phyloP scores from a whole-genome alignment of 495 filamentous ascomycete genomes.

The Sordaria brevicollis region DNA sequence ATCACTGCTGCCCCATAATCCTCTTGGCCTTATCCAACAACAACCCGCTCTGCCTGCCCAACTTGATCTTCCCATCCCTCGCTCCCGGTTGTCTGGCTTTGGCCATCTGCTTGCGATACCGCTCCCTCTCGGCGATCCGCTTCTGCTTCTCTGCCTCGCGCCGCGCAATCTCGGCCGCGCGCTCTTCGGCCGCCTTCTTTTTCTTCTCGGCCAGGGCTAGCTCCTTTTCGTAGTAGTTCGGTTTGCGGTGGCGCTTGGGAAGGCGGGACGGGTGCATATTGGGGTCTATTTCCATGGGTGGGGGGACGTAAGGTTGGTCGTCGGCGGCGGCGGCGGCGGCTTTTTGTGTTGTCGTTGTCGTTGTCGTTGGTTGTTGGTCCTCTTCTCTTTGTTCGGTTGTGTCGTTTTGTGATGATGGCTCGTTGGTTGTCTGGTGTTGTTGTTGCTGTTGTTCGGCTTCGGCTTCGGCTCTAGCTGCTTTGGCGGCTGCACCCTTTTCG shows the following conservation, averaged over 20 bases:
- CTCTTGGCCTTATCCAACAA: constrained; percentile 72
- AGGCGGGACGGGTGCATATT: constrained; percentile 3
- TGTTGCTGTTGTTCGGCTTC: neutral
- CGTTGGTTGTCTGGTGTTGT: neutral
- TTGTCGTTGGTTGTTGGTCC: neutral
- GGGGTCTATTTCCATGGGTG: neutral
- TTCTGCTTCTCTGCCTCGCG: constrained; percentile 40
- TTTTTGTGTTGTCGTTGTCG: neutral
- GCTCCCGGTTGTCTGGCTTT: constrained; percentile 63
- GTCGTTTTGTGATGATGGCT: neutral
- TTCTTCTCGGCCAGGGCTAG: constrained; percentile 56
- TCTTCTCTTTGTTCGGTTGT: neutral
- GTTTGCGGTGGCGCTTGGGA: constrained; percentile 24
- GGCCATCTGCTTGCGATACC: constrained; percentile 56
- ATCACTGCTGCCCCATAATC: constrained; percentile 40
- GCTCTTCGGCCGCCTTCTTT: constrained; percentile 52
- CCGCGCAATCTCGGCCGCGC: constrained; percentile 45
- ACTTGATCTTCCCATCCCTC: constrained; percentile 66
- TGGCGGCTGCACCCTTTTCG: constrained; percentile 12
- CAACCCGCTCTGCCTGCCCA: constrained; percentile 78
- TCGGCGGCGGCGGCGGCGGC: neutral
- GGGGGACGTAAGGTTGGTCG: neutral
- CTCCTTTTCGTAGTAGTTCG: constrained; percentile 68
- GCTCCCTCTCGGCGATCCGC: constrained; percentile 51
- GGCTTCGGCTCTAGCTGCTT: constrained; percentile 5